Evolutionary conservation across 768 basidiomycete species (phyloP), one percentile per base, ranked within the genome.

Genomic region (Fomitopsis pulvina): DNA sequence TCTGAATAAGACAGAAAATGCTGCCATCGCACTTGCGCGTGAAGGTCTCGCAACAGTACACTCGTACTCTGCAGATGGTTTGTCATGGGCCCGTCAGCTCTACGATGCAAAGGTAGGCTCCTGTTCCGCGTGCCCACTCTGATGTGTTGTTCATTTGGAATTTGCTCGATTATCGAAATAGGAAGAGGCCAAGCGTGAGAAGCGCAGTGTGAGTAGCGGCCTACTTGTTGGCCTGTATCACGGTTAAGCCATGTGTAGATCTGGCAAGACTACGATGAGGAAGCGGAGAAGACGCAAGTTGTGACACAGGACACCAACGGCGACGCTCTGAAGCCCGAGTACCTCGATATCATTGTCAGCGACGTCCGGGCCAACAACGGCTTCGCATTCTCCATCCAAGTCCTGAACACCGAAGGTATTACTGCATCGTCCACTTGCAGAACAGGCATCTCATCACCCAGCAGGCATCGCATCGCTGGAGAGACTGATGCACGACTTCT

Each of bases 401-500:
- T 95, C 42, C 77, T 98, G 18, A 92, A 94, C 64, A 86, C 87
- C 1, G 88, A 92, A 69, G 92, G 93, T 87, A 50, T 47, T 73
- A 57, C 18, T n/a, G 1, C 22, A 40, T 25, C n/a, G 2, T 24
- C 32, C 14, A 16, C n/a, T 43, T 29, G 18, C 27, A 26, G 18
- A 41, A 22, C 22, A 14, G 7, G 2, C 28, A 6, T 49, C 29
- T 29, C 4, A 2, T n/a, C n/a, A n/a, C n/a, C n/a, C n/a, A n/a
- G n/a, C 48, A 96, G 92, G 92, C 47, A 94, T 97, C 52, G 89
- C 88, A 9, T 83, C 86, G 4, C 74, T 99, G 51, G 95, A 96
- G 61, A 86, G 89, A 63, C 75, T 99, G 52, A 98, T 98, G 95
- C 76, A 75, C 45, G 93, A 98, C 52, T 96, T 99, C 60, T 87